Evolutionary conservation across 768 basidiomycete species (phyloP).

Genomic region (Boletus eberwhitei): DNA sequence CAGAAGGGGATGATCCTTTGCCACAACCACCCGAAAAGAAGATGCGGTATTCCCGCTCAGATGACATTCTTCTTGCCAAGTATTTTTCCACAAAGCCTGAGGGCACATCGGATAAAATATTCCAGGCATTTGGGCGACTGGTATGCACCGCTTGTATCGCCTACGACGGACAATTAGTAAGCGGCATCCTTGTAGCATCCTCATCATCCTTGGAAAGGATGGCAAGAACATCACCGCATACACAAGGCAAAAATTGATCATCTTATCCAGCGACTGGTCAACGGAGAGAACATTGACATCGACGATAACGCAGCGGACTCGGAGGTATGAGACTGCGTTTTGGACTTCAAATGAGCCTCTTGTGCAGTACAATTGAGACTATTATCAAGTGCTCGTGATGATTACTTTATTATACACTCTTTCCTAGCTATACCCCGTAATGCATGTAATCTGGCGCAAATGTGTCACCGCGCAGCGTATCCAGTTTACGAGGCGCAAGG

Average conservation of each 20-base stretch:
- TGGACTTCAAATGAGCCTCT: background rate
- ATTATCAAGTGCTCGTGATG: background rate
- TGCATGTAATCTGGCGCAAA: constrained; percentile 3
- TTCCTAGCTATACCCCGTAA: background rate
- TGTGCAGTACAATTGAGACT: constrained; percentile 6
- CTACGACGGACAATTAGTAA: background rate
- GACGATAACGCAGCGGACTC: constrained; percentile 28
- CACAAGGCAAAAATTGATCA: constrained; percentile 86
- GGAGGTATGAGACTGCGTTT: constrained; percentile 20
- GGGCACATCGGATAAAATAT: constrained; percentile 81
- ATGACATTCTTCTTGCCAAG: constrained; percentile 76
- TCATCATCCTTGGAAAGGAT: constrained; percentile 92
- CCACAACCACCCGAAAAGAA: constrained; percentile 83
- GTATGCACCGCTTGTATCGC: constrained; percentile 38
- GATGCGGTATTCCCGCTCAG: constrained; percentile 77
- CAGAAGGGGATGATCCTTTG: constrained; percentile 64
- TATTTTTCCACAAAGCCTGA: constrained; percentile 72
- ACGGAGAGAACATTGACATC: constrained; percentile 52
- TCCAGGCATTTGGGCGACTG: constrained; percentile 72
- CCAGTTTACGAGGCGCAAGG: background rate
- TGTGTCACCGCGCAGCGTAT: too few relatives aligned
- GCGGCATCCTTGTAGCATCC: constrained; percentile 52
- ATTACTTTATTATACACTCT: constrained; percentile 14
- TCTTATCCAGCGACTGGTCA: constrained; percentile 57
- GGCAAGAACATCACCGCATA: constrained; percentile 90